Base-by-base conservation (phyloP, 331 rosid genomes). In the Saraca asoca region DNA sequence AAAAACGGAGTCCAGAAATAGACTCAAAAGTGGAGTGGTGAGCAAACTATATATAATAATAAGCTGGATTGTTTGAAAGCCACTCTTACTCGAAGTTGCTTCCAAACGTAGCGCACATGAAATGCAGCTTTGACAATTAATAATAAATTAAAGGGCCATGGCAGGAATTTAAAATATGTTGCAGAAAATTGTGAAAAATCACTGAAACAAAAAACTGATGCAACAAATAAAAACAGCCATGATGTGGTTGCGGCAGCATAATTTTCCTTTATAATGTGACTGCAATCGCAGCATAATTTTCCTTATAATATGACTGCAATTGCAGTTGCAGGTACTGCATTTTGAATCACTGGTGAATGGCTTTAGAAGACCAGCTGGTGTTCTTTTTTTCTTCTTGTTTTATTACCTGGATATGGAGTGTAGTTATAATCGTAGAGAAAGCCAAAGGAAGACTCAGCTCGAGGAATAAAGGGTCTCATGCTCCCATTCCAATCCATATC, bases 401-500 rank as follows among this genome's bases (percentile, higher is more conserved):
- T 0, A 7, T 41, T 75, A 78, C 95, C 91, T 71, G 82, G 81
- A 81, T 52, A 76, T 4, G 80, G 75, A 44, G 66, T 85, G 73
- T 69, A 70, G 87, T 82, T 82, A 43, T 70, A 80, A 86, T 92
- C 87, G 86, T 75, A 72, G 79, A 85, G 88, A 80, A 90, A 90
- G 79, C 84, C 80, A 76, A 80, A 78, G 70, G 97, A 88, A 69
- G 92, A 64, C 37, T 93, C 96, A 0, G 90, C 62, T 18, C 62
- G 85, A 78, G 97, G 77, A 73, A 69, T 81, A 70, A 76, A 80
- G 67, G 87, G 80, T 60, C 83, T 84, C 53, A 76, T 76, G 72
- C 53, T 81, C 78, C 80, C 79, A 80, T 79, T 76, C 96, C 96
- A 83, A 64, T 87, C 89, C 97, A 91, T 88, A 5, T 77, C 72